These are phyloP conservation scores for Suillus lakei DNA, from an alignment of 768 basidiomycete species.

Conservation along the genomic window DNA sequence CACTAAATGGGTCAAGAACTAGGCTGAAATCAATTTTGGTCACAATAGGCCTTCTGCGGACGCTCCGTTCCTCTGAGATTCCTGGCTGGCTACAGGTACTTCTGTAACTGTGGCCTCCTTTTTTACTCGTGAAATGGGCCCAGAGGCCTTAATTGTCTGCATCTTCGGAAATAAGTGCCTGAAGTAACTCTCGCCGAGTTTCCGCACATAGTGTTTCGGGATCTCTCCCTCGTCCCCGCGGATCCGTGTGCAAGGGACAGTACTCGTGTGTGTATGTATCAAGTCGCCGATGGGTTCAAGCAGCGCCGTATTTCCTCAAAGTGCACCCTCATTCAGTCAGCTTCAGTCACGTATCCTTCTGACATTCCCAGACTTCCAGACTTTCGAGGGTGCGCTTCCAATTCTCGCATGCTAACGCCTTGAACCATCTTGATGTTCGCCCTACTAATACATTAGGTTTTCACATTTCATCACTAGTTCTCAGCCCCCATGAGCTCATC, in stretches of 20 bases:
- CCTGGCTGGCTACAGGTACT: constrained; percentile 11
- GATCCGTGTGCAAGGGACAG: constrained; percentile 27
- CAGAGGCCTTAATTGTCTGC: constrained; percentile 15
- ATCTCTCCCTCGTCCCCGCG: constrained; percentile 36
- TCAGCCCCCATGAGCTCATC: constrained; percentile 31
- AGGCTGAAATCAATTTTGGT: constrained; percentile 28
- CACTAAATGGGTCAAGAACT: constrained; percentile 28
- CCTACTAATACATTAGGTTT: constrained; percentile 9
- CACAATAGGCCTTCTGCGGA: constrained; percentile 16
- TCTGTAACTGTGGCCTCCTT: constrained; percentile 6
- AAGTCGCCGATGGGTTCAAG: constrained; percentile 23
- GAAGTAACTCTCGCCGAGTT: constrained; percentile 14
- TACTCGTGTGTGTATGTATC: constrained; percentile 30
- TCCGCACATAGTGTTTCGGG: constrained; percentile 32
- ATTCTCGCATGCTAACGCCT: constrained; percentile 18
- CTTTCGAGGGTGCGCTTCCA: constrained; percentile 13
- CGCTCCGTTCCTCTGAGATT: constrained; percentile 23
- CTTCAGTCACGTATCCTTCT: constrained; percentile 11
- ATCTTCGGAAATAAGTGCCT: constrained; percentile 12
- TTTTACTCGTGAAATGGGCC: constrained; percentile 4
- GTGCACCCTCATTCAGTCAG: constrained; percentile 15
- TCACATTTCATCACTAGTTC: constrained; percentile 9
- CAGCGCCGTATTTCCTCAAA: constrained; percentile 12
- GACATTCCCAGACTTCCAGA: constrained; percentile 1
- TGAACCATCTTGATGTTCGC: constrained; percentile 20